Conservation (phyloP, 345 rosid species). For the Turnera subulata region DNA sequence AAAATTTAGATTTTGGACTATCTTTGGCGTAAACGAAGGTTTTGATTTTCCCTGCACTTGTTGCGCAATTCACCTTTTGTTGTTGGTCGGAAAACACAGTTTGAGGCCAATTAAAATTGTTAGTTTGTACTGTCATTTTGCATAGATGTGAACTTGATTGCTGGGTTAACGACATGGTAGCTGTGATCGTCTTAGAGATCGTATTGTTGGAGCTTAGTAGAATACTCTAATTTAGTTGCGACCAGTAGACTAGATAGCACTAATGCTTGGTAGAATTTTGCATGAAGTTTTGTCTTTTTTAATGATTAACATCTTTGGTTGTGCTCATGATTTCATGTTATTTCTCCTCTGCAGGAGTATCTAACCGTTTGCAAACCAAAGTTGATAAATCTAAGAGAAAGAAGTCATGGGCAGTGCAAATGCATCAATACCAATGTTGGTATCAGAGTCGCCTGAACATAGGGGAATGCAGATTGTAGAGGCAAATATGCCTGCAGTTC, state of each 20-base stretch:
- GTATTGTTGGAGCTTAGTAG: neutral
- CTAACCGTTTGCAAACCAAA: neutral
- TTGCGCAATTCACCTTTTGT: too few species aligned
- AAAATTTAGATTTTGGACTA: neutral
- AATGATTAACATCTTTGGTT: neutral
- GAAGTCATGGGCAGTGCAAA: slow-evolving; percentile 18
- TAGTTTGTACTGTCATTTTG: neutral
- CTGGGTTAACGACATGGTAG: too few species aligned
- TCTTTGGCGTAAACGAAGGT: neutral
- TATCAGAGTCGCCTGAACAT: slow-evolving; percentile 9
- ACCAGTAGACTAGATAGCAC: too few species aligned
- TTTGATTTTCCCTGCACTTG: neutral
- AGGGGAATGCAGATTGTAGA: slow-evolving; percentile 16
- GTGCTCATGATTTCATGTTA: neutral
- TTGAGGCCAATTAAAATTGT: neutral
- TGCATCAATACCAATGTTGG: slow-evolving; percentile 9
- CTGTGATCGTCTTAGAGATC: too few species aligned
- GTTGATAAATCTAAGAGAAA: neutral
- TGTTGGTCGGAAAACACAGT: too few species aligned
- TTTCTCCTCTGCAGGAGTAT: slow-evolving; percentile 8
- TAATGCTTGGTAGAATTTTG: neutral
- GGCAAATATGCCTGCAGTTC: slow-evolving; percentile 28
- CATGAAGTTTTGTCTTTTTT: neutral
- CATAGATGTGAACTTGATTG: too few species aligned
- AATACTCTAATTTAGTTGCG: neutral